These are phyloP conservation scores for Spatholobus suberectus DNA, from an alignment of 306 rosid genomes.

Conservation along the genomic window DNA sequence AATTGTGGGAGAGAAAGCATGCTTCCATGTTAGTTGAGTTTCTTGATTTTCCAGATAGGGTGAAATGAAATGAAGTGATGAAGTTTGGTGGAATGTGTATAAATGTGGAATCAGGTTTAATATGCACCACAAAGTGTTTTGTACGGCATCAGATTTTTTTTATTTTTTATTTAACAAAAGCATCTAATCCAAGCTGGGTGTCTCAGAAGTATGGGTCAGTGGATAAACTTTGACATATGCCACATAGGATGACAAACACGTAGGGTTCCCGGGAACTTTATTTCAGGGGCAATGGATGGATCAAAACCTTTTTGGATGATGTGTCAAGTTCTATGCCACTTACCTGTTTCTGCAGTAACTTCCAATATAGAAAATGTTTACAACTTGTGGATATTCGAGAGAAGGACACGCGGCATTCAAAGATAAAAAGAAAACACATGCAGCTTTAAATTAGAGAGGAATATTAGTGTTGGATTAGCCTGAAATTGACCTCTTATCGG, in stretches of 20 bases:
- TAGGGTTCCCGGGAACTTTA: constrained; percentile 36
- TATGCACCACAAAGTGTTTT: constrained; percentile 60
- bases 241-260: constrained; percentile 30
- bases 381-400: constrained; percentile 1
- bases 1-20: constrained; percentile 64
- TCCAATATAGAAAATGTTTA: constrained; percentile 1
- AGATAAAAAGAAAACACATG: neutral
- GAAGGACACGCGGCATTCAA: neutral
- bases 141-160: constrained; percentile 35
- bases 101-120: constrained; percentile 32
- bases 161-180: neutral
- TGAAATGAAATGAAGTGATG: constrained; percentile 1
- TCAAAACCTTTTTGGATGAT: constrained; percentile 40
- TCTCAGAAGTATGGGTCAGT: constrained; percentile 50
- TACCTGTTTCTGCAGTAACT: neutral
- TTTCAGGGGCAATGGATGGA: constrained; percentile 44
- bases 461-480: neutral
- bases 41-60: constrained; percentile 24
- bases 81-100: constrained; percentile 37
- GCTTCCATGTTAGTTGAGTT: constrained; percentile 67
- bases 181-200: constrained; percentile 54
- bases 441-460: neutral
- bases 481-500: neutral
- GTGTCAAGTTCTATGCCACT: constrained; percentile 53
- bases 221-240: constrained; percentile 65